Conservation (phyloP, 768 basidiomycete genomes). For the Russula virescens region DNA sequence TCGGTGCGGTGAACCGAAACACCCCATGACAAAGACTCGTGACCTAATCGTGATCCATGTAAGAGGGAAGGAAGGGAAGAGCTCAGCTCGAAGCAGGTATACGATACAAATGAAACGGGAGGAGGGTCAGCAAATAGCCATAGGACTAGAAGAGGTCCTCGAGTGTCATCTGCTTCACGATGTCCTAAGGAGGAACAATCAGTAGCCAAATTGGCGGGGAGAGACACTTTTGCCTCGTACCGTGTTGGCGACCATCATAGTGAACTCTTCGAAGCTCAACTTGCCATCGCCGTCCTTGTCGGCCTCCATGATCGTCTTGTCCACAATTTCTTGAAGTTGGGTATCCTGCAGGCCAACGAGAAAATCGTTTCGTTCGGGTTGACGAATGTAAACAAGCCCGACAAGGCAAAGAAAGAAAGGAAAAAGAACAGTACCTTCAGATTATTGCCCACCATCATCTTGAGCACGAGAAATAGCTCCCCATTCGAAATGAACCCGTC, state of each 20-base stretch:
- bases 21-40: conserved; percentile 1
- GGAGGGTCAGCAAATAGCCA: neutral
- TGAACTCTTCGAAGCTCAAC: conserved; percentile 95
- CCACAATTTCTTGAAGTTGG: conserved; percentile 98
- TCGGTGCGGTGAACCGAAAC: conserved; percentile 10
- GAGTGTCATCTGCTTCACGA: conserved; percentile 98
- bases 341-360: conserved; percentile 59
- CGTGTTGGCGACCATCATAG: conserved; percentile 94
- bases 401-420: too few relatives aligned
- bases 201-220: neutral
- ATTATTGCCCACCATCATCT: conserved; percentile 99
- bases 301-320: conserved; percentile 99
- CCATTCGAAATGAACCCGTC: conserved; percentile 98
- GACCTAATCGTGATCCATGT: neutral
- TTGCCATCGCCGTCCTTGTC: conserved; percentile 98
- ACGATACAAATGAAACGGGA: neutral
- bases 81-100: conserved; percentile 12
- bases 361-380: too few relatives aligned
- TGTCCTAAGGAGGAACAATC: conserved; percentile 53
- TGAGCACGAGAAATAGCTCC: conserved; percentile 94
- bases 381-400: conserved; percentile 13
- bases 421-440: conserved; percentile 58
- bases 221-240: conserved; percentile 39
- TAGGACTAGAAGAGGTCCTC: conserved; percentile 74
- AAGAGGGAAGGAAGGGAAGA: conserved; percentile 11